Evolutionary conservation across 257 asterid species (phyloP).

Genomic region (Fraxinus cuspidata): DNA sequence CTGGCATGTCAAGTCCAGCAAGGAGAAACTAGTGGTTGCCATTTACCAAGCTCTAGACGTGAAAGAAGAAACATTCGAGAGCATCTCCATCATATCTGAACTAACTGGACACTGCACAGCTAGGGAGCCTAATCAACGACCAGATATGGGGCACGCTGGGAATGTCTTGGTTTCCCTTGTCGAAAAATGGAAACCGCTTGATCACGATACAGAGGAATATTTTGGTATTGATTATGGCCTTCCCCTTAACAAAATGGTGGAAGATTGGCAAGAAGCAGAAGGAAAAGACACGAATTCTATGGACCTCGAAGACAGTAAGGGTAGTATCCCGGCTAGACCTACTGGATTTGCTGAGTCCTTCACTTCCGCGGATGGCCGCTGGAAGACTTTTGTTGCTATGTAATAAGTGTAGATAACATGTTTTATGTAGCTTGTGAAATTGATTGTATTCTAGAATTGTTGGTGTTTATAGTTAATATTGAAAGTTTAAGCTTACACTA

Average conservation of each 20-base stretch:
- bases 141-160: constrained; percentile 28
- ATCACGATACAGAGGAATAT: constrained; percentile 7
- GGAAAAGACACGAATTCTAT: constrained; percentile 28
- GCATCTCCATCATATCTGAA: constrained; percentile 45
- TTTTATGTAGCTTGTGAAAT: constrained; percentile 19
- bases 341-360: constrained; percentile 27
- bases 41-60: constrained; percentile 56
- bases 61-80: constrained; percentile 52
- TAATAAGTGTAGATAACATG: constrained; percentile 26
- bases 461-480: background rate
- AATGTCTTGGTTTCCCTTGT: constrained; percentile 16
- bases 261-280: constrained; percentile 27
- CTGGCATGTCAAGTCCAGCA: constrained; percentile 65
- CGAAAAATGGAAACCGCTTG: constrained; percentile 23
- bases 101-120: constrained; percentile 28
- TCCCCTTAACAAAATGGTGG: constrained; percentile 20
- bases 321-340: constrained; percentile 17
- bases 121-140: constrained; percentile 25
- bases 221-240: background rate
- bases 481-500: background rate
- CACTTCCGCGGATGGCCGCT: constrained; percentile 17
- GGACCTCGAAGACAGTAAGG: constrained; percentile 10
- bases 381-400: constrained; percentile 2
- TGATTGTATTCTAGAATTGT: constrained; percentile 5
- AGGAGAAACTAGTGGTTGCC: constrained; percentile 64